Evolutionary conservation across 305 asterid genomes (phyloP), one percentile per base, ranked within the genome.

Genomic region (Fraxinus dipetala): DNA sequence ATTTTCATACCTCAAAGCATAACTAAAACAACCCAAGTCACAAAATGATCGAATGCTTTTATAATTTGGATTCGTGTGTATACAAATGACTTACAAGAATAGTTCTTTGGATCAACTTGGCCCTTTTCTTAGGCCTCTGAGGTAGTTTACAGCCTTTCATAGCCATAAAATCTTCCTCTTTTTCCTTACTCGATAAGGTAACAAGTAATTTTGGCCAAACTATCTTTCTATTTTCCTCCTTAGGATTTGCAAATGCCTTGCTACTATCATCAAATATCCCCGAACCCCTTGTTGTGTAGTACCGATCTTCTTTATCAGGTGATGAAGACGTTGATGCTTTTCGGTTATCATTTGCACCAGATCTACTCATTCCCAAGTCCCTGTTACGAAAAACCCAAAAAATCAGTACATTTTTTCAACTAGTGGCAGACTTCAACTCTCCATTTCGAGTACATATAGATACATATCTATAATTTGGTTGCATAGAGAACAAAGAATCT

Each of bases 81-180:
- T 16, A 56, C 28, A 56, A 36, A 31, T 14, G 5, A 89, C 97
- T 89, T 85, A 91, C 98, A 59, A 92, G 67, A 80, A 95, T 85
- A 79, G 93, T 92, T 90, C 91, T 91, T 84, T 93, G 97, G 72
- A 94, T 87, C 87, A 95, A 63, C 86, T 95, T 95, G 38, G 99
- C 97, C 85, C 98, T 88, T 81, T 95, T 93, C 94, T 95, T 93
- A 77, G 97, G 98, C 87, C 98, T 91, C 79, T 95, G 98, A 85
- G 98, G 95, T 7, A 92, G 98, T 82, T 91, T 95, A 65, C 97
- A 91, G 32, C 97, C 97, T 89, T 93, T 95, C 98, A 95, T 90
- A 4, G 94, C 91, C 97, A 95, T 79, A 81, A 93, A 95, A 84
- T 95, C 97, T 75, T 95, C 97, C 81, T 95, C 98, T 75, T 95